Evolutionary conservation across 257 asterid species (phyloP).

Genomic region (Solanum ossicruentum): DNA sequence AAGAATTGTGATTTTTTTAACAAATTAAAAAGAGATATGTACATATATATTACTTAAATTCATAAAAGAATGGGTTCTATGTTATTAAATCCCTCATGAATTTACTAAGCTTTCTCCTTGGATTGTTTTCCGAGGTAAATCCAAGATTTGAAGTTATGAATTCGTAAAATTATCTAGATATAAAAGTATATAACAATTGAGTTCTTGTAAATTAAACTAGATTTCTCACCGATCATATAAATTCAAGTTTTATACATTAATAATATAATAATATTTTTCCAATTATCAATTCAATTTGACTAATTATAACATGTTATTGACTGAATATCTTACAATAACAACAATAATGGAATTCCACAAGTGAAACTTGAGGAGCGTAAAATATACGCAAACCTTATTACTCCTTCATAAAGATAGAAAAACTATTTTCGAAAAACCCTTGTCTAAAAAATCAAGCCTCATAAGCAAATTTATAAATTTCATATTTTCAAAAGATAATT

Average conservation of each 20-base stretch:
- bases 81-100: slow-evolving; percentile 30
- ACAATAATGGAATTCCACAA: no score
- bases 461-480: no score
- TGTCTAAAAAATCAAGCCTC: no score
- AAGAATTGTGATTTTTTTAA: background rate
- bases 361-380: no score
- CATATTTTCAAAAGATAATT: no score
- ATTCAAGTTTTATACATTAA: background rate
- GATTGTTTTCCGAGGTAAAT: background rate
- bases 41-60: background rate
- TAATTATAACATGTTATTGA: background rate
- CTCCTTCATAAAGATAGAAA: no score
- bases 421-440: no score
- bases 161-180: background rate
- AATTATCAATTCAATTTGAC: background rate
- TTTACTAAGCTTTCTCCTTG: slow-evolving; percentile 29
- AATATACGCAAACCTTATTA: no score
- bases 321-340: no score
- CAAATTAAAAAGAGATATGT: background rate
- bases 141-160: background rate
- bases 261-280: background rate
- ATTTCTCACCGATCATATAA: background rate
- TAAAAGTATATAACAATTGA: background rate
- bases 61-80: background rate
- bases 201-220: no score